Evolutionary conservation across 2,329 filamentous ascomycete species (phyloP), one percentile per base, ranked within the genome.

Genomic region (Sclerotiophoma versabilis): DNA sequence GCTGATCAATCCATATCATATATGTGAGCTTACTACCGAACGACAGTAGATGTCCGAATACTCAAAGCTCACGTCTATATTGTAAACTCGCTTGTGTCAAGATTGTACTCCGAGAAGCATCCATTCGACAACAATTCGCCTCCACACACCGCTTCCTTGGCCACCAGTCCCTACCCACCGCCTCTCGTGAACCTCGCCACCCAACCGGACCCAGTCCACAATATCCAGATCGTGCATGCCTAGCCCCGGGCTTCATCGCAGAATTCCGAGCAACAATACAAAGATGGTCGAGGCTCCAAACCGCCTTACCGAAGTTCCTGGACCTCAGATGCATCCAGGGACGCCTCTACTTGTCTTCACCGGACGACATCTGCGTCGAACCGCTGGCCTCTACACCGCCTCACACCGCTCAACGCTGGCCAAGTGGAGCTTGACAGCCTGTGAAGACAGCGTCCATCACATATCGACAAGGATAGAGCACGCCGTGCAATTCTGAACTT

Each of bases 141-240:
- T 41, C 27, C 25, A 39, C 34, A 49, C 51, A 54, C 51, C 51
- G 51, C 51, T 49, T 26, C 23, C 27, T 45, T 19, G n/a, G 49
- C 45, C 38, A 49, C 20, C 23, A 39, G n/a, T 20, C 39, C 12
- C 32, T 38, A 44, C 41, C 38, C 38, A 54, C 51, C 45, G 51
- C 51, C 42, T 36, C 34, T 45, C 51, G 46, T 46, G 51, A 54
- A 45, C 45, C 39, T 54, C 51, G 51, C 51, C 51, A 54, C 51
- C 51, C 34, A 49, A 38, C 51, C 45, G 23, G 33, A 25, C 38
- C 45, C 5, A 30, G 23, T 10, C 14, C 44, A 27, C 33, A 15
- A 23, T 23, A 44, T 15, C 17, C 23, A 27, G 39, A 42, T 42
- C 41, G 32, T 43, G 33, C 44, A 49, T 29, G 32, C 19, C 33